Evolutionary conservation across 108 stramenopile genomes (phyloP).

Genomic region (Discostella pseudostelligera): DNA sequence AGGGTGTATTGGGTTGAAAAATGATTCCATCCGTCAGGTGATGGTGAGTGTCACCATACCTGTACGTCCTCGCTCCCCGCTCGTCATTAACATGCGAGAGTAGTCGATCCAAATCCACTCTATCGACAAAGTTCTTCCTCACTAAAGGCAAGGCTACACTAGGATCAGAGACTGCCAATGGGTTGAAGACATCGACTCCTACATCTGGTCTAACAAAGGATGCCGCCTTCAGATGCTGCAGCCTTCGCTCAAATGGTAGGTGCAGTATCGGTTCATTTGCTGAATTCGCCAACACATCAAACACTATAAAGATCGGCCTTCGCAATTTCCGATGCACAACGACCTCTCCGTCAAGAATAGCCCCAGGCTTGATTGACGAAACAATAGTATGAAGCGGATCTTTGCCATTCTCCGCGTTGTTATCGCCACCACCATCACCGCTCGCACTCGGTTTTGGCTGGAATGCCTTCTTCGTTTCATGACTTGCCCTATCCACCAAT

Average conservation of each 20-base stretch:
- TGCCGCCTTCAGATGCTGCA: slow-evolving; percentile 70
- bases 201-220: slow-evolving; percentile 66
- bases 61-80: slow-evolving; percentile 74
- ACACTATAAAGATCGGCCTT: slow-evolving; percentile 90
- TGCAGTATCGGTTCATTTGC: slow-evolving; percentile 71
- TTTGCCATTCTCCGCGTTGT: slow-evolving; percentile 12
- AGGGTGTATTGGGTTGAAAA: slow-evolving; percentile 90
- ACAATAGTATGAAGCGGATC: slow-evolving; percentile 58
- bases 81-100: slow-evolving; percentile 74
- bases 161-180: slow-evolving; percentile 52
- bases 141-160: slow-evolving; percentile 75
- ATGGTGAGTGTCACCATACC: slow-evolving; percentile 71
- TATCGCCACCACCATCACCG: slow-evolving; percentile 6
- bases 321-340: slow-evolving; percentile 83
- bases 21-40: slow-evolving; percentile 92
- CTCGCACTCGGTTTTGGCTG: slow-evolving; percentile 52
- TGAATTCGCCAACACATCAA: slow-evolving; percentile 86
- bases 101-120: slow-evolving; percentile 66
- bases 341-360: slow-evolving; percentile 96
- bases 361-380: slow-evolving; percentile 72
- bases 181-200: slow-evolving; percentile 67
- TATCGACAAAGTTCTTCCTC: slow-evolving; percentile 87
- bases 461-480: slow-evolving; percentile 69
- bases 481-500: slow-evolving; percentile 84
- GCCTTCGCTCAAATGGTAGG: slow-evolving; percentile 78